Base-by-base conservation (phyloP, 1,284 basidiomycete genomes). In the Malassezia cuniculi region DNA sequence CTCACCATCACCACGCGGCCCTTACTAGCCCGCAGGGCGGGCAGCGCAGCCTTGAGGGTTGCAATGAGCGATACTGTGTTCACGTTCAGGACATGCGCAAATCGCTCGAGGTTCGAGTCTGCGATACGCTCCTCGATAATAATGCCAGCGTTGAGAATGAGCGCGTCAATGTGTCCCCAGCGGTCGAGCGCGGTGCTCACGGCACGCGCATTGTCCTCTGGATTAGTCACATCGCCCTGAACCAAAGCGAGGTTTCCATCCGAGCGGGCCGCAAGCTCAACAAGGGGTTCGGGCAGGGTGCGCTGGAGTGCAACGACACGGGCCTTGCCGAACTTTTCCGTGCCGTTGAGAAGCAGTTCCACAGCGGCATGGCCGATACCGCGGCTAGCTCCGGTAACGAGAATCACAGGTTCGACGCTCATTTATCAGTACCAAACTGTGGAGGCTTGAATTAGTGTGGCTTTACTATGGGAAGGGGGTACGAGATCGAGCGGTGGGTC, bases 21-120 rank as follows among this genome's bases (percentile, higher is more conserved):
- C 2, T 29, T 29, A 0, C 60, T 34, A 50, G 73, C 70, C 27
- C 79, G 76, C 48, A 89, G 69, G 41, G 74, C 70, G 5, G 85
- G 82, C 3, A 85, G 69, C 4, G 77, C 69, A 4, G 73, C 71
- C 41, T 78, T 74, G 26, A 86, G 56, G 9, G 81, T 75, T 9
- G 76, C 73, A 33, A 86, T 68, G 27, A 85, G 71, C 1, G 82
- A 82, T 68, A 85, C 83, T 64, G 86, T 80, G 66, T 87, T 87
- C 69, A 84, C 70, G 53, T 86, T 80, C 36, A 73, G 68, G 80
- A 82, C 57, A 76, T 66, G 18, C 1, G 52, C 39, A 25, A 65
- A 57, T 0, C 5, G 73, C 8, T 68, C 55, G 72, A 79, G 80
- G 76, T 82, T n/a, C 11, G 45, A 33, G 11, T 42, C 31, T 3